A percentile compares a stretch with the other conserved stretches of the same genome.
Conservation (phyloP, 345 rosid genomes). For the Rubroshorea leprosula region DNA sequence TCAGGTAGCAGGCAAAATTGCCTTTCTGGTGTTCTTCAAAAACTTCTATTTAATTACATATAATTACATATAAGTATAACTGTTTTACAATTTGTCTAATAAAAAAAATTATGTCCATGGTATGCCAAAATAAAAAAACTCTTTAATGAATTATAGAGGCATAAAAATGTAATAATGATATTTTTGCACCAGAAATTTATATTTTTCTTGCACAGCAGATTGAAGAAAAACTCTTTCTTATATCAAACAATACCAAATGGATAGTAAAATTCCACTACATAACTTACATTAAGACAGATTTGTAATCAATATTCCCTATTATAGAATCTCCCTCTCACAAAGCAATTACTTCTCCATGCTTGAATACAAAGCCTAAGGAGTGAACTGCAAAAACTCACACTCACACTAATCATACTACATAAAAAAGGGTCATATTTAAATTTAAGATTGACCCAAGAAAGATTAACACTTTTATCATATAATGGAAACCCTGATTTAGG, state of each 20-base stretch:
- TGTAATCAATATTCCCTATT: not conserved
- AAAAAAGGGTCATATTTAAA: slow-evolving; percentile 6
- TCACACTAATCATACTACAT: not conserved
- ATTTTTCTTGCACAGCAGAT: too few species aligned
- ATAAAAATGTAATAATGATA: too few species aligned
- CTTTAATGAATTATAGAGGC: too few species aligned
- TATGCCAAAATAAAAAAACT: too few species aligned
- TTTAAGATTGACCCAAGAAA: not conserved
- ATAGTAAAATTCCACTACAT: not conserved
- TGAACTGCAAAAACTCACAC: slow-evolving; percentile 20
- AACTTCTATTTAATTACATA: too few species aligned
- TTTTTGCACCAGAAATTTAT: too few species aligned
- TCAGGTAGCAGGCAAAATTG: too few species aligned
- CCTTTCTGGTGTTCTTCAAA: too few species aligned
- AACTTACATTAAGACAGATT: not conserved
- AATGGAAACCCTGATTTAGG: not conserved
- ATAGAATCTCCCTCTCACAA: not conserved
- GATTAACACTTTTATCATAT: not conserved
- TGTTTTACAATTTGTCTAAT: too few species aligned
- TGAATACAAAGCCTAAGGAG: slow-evolving; percentile 18
- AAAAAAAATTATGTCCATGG: too few species aligned
- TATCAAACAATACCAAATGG: not conserved
- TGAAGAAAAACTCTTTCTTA: too few species aligned
- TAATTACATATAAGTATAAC: too few species aligned
- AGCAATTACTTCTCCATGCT: slow-evolving; percentile 15